Conservation (phyloP, 73 alveolate genomes). For the Paramecium primaurelia region DNA sequence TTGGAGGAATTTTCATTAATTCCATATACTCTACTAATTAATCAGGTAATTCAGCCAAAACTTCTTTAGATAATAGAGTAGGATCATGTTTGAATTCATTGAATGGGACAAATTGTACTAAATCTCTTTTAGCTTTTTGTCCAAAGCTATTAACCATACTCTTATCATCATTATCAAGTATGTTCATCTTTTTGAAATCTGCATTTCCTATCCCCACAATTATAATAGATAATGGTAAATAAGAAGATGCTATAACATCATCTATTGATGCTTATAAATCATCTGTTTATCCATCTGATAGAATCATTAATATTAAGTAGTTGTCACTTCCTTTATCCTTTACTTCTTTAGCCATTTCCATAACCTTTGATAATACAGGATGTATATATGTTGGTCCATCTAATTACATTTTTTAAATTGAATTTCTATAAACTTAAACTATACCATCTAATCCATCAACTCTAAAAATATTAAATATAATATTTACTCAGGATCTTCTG, state of each 20-base stretch:
- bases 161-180: constrained; percentile 90
- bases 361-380: constrained; percentile 60
- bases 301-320: constrained; percentile 81
- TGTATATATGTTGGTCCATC: constrained; percentile 85
- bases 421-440: constrained; percentile 63
- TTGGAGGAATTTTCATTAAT: background rate
- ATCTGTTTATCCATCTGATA: constrained; percentile 94
- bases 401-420: constrained; percentile 55
- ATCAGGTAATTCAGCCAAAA: constrained; percentile 81
- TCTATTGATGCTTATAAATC: constrained; percentile 83
- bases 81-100: constrained; percentile 68
- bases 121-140: constrained; percentile 75
- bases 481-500: background rate
- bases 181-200: constrained; percentile 76
- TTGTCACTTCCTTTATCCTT: constrained; percentile 37
- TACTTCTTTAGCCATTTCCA: constrained; percentile 61
- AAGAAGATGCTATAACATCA: constrained; percentile 72
- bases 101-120: constrained; percentile 84
- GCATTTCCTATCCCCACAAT: constrained; percentile 89
- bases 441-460: constrained; percentile 67
- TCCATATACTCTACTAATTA: constrained; percentile 64
- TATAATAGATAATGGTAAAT: constrained; percentile 79
- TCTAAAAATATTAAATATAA: background rate
- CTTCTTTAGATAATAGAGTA: constrained; percentile 69
- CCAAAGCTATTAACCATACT: constrained; percentile 52